phyloP scores from a whole-genome alignment of 2,329 filamentous ascomycete species.

The Clonostachys byssicola region DNA sequence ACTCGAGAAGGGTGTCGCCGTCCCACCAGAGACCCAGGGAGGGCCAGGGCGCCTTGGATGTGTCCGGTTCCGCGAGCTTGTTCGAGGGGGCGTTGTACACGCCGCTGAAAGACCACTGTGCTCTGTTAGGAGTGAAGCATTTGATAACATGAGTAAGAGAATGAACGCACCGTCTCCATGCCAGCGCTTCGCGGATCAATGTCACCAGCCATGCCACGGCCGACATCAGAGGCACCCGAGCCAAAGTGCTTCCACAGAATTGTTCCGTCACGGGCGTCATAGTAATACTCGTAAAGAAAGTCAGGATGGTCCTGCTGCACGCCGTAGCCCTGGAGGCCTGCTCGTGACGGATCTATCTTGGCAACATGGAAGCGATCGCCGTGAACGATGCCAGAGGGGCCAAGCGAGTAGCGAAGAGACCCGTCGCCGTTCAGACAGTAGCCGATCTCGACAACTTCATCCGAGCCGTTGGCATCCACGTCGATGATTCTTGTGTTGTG shows the following conservation, averaged over 20 bases:
- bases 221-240: conserved; percentile 3
- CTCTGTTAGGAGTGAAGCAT: too few relatives aligned
- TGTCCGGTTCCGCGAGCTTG: conserved; percentile 2
- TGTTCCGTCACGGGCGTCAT: conserved; percentile 7
- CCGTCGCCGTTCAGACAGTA: conserved; percentile 13
- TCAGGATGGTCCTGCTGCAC: conserved; percentile 11
- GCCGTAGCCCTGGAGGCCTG: conserved; percentile 11
- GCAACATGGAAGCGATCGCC: conserved; percentile 13
- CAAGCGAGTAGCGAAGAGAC: conserved; percentile 8
- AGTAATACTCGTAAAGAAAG: conserved; percentile 12
- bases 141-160: too few relatives aligned
- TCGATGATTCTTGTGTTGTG: conserved; percentile 15
- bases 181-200: conserved; percentile 10
- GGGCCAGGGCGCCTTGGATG: not conserved
- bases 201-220: conserved; percentile 11
- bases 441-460: conserved; percentile 12
- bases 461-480: conserved; percentile 9
- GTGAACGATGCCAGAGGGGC: conserved; percentile 9
- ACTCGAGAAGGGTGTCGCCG: conserved; percentile 6
- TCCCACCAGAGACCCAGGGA: conserved; percentile 5
- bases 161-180: conserved; percentile 6
- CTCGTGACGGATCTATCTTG: conserved; percentile 11
- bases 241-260: conserved; percentile 11
- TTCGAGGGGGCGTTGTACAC: conserved; percentile 10
- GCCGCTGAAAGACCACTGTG: conserved; percentile 9